Evolutionary conservation across 2,329 filamentous ascomycete genomes (phyloP), one percentile per base, ranked within the genome.

Genomic region (Alternaria sp.): DNA sequence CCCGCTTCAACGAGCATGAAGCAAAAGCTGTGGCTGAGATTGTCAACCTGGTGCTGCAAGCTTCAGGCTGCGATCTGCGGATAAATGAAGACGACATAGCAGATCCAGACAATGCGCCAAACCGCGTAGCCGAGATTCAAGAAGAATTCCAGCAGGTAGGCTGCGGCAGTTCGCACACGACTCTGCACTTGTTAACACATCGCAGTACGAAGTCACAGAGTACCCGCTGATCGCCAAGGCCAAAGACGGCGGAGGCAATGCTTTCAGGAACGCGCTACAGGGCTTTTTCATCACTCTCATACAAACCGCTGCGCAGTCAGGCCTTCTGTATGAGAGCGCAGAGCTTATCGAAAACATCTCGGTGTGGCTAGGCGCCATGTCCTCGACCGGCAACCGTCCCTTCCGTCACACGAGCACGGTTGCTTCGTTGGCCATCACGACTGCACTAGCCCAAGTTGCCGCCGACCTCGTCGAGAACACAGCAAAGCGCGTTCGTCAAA

Each of bases 361-460:
- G 71, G 87, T 92, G 61, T 99, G 96, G 96, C 86, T 97, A 64
- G 90, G 90, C 43, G 92, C 92, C 63, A 93, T 99, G 91, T 96
- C 95, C 3, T 96, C 93, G 5, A 94, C 94, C 0, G 87, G 89
- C 5, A 90, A 95, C 65, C 89, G 96, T 59, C 94, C 96, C 2
- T 97, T 99, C 81, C 88, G 96, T 68, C 96, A 99, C 80, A 99
- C 96, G 0, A 92, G 94, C 1, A 97, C 95, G 2, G 90, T 96
- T 0, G 90, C 95, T 23, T 90, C 92, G 1, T 83, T 98, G 33
- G 87, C 92, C 15, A 90, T 97, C 68, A 90, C 92, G 60, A 93
- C 89, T 33, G 88, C 92, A 1, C 84, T 98, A 25, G 94, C 93
- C 67, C 85, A 88, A 50, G 85, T 95, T 33, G 92, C 91, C 11